These are phyloP conservation scores for Gyrodon lividus DNA, from an alignment of 768 basidiomycete genomes.

Conservation along the genomic window DNA sequence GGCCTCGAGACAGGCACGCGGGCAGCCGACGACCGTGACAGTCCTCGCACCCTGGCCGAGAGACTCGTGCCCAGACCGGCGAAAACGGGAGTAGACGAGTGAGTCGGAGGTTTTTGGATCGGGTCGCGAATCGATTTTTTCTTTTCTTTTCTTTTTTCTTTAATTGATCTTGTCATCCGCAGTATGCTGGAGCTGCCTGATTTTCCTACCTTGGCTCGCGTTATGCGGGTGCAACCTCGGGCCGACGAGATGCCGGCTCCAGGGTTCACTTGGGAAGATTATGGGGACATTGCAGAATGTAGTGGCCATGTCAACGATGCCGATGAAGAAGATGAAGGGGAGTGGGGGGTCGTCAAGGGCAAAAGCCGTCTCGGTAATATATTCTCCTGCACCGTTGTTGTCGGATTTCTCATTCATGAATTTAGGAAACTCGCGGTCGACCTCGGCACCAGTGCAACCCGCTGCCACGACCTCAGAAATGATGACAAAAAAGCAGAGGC, in stretches of 20 bases:
- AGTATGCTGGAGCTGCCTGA: slow-evolving; percentile 68
- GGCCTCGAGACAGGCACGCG: slow-evolving; percentile 36
- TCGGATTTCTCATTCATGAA: slow-evolving; percentile 1
- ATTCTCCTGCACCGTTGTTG: background rate
- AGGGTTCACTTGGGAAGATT: slow-evolving; percentile 76
- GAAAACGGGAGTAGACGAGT: slow-evolving; percentile 73
- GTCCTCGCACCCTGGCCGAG: slow-evolving; percentile 53
- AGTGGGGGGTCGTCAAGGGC: slow-evolving; percentile 74
- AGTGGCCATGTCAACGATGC: slow-evolving; percentile 49
- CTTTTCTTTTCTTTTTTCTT: slow-evolving; percentile 2
- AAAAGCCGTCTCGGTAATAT: slow-evolving; percentile 43
- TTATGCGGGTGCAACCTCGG: slow-evolving; percentile 63
- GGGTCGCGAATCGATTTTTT: slow-evolving; percentile 5
- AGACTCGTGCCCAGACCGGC: slow-evolving; percentile 60
- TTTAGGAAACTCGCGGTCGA: slow-evolving; percentile 18
- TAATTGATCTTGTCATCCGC: too few relatives aligned
- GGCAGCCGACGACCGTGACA: slow-evolving; percentile 22
- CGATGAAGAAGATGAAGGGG: slow-evolving; percentile 71
- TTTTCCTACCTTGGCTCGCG: slow-evolving; percentile 54
- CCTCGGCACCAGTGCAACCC: slow-evolving; percentile 9
- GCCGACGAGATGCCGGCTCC: slow-evolving; percentile 57
- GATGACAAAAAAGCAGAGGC: slow-evolving; percentile 65
- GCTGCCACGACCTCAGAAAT: slow-evolving; percentile 40
- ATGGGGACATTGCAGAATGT: slow-evolving; percentile 57
- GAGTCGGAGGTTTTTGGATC: slow-evolving; percentile 25